Base-by-base conservation (phyloP, 2,329 filamentous ascomycete species). In the Colletotrichum tropicicola region DNA sequence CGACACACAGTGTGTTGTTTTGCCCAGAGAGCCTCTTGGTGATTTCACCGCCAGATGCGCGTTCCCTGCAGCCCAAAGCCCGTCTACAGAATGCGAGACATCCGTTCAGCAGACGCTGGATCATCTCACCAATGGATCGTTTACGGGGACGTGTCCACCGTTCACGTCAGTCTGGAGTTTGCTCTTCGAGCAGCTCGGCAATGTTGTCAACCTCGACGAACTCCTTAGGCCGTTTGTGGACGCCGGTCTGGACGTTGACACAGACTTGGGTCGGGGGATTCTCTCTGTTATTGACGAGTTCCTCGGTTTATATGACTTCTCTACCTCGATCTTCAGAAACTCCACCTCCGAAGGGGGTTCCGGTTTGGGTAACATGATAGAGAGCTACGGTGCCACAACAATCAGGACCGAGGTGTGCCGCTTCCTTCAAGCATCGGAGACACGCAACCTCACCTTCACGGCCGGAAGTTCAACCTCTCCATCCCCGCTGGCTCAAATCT, bases 61-160 rank as follows among this genome's bases (percentile, higher is more conserved):
- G 0, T 80, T 78, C 51, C 76, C 78, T 0, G 75, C 71, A 1
- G 70, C 71, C 10, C 77, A 77, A 1, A 68, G 69, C 0, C 71
- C 70, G 0, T 59, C 71, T n/a, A n/a, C n/a, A 51, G 69, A 65
- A 19, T 80, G 78, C 55, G 72, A 77, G 49, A 60, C 67, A 17
- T 72, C 77, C 0, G 72, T 80, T 27, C 70, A 73, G 53, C 71
- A 73, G 25, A 67, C 78, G 1, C 57, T 76, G 13, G 72, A 78
- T 41, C 74, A 78, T 12, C 70, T 80, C 30, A 70, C 72, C 6
- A 71, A 67, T 2, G 77, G 79, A 28, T 75, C 77, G 0, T 76
- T 80, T 27, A 75, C 70, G 7, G 77, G 75, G 4, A 71, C 73
- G 0, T 80, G 78, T 51, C 76, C 75, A 0, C 73, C 76, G 19